These are phyloP conservation scores for Rhypophila decipiens DNA, from an alignment of 495 filamentous ascomycete genomes.

Conservation along the genomic window DNA sequence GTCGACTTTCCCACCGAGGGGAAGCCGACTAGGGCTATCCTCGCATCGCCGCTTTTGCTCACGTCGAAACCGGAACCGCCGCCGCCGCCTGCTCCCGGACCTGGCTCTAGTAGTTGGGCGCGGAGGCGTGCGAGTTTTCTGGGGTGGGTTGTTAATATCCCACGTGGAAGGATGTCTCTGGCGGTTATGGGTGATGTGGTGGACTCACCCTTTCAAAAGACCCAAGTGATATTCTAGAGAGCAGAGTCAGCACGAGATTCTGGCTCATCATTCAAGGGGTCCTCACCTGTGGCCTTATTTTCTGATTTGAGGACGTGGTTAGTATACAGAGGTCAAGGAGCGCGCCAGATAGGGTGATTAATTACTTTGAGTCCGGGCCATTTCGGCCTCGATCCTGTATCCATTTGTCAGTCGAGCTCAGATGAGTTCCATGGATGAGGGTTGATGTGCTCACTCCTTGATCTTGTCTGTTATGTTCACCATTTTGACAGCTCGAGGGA, in stretches of 20 bases:
- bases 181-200: too few relatives aligned
- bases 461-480: constrained; percentile 99
- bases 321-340: too few relatives aligned
- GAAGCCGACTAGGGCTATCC: constrained; percentile 95
- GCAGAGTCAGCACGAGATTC: neutral
- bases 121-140: constrained; percentile 95
- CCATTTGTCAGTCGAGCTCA: constrained; percentile 14
- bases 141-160: constrained; percentile 10
- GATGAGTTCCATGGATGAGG: neutral
- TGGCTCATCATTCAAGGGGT: neutral
- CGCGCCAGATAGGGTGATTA: constrained; percentile 16
- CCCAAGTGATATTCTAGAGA: constrained; percentile 89
- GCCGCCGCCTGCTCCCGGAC: constrained; percentile 70
- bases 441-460: constrained; percentile 66
- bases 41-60: constrained; percentile 92
- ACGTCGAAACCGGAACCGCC: constrained; percentile 85
- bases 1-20: constrained; percentile 99
- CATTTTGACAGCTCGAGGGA: constrained; percentile 58
- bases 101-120: constrained; percentile 91
- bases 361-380: constrained; percentile 91
- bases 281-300: constrained; percentile 87
- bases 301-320: too few relatives aligned
- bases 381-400: constrained; percentile 96
- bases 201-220: constrained; percentile 83
- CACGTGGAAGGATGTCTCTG: too few relatives aligned